phyloP scores from a whole-genome alignment of 1,284 basidiomycete genomes.

The Heterobasidion irregulare region DNA sequence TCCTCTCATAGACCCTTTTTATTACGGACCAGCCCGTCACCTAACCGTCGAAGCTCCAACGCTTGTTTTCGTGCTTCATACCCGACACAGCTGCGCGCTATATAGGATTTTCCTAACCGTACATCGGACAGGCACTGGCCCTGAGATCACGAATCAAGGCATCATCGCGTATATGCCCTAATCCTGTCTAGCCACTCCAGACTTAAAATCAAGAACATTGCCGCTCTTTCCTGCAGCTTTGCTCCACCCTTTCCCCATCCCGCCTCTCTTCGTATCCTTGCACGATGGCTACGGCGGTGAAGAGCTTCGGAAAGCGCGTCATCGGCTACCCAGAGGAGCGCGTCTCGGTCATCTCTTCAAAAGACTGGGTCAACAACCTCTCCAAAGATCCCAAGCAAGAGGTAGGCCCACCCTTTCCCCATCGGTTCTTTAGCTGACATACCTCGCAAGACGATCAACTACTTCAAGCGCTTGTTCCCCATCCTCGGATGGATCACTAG shows the following conservation, averaged over 20 bases:
- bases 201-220: background rate
- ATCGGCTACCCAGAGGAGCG: slow-evolving; percentile 53
- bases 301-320: slow-evolving; percentile 46
- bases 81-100: background rate
- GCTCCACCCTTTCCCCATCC: slow-evolving; percentile 1
- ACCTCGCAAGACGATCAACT: slow-evolving; percentile 40
- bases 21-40: too few relatives aligned
- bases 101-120: background rate
- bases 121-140: background rate
- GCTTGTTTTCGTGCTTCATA: slow-evolving; percentile 3
- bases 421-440: slow-evolving; percentile 4
- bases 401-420: slow-evolving; percentile 26
- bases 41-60: too few relatives aligned
- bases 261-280: slow-evolving; percentile 4
- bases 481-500: slow-evolving; percentile 77
- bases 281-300: slow-evolving; percentile 34
- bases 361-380: slow-evolving; percentile 40
- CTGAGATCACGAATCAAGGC: background rate
- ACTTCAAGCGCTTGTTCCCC: slow-evolving; percentile 71
- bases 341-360: slow-evolving; percentile 47
- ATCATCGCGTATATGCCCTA: background rate
- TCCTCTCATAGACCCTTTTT: background rate
- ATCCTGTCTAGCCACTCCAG: background rate
- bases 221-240: background rate
- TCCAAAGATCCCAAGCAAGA: slow-evolving; percentile 34